phyloP scores from a whole-genome alignment of 441 rosid genomes.

The Pelargonium fulgidum region DNA sequence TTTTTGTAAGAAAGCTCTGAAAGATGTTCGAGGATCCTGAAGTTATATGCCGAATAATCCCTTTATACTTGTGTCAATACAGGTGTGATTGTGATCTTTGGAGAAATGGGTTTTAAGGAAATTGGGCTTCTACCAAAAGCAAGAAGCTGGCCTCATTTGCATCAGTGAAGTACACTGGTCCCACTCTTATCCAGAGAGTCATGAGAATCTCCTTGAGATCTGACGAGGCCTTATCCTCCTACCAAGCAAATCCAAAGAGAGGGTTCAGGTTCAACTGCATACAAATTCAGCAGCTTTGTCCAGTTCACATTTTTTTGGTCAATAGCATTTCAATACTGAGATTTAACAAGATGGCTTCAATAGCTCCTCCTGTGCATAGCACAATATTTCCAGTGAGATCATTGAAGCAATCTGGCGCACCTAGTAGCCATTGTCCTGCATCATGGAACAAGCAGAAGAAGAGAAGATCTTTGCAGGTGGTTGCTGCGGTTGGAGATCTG shows the following conservation, averaged over 20 bases:
- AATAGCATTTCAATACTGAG: no score
- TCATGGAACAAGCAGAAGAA: slow-evolving; percentile 17
- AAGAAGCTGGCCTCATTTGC: no score
- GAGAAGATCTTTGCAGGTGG: slow-evolving; percentile 18
- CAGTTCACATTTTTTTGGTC: neutral
- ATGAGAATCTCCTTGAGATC: neutral
- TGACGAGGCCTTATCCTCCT: neutral
- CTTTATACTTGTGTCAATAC: no score
- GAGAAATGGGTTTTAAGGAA: no score
- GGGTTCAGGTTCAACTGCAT: neutral
- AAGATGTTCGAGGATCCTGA: no score
- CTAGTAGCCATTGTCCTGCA: neutral
- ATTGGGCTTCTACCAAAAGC: no score
- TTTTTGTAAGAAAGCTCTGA: no score
- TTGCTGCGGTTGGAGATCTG: slow-evolving; percentile 50
- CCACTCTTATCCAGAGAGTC: neutral
- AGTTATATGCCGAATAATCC: no score
- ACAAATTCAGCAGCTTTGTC: neutral
- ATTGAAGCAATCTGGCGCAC: slow-evolving; percentile 18
- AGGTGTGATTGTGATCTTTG: no score
- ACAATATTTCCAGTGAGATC: slow-evolving; percentile 23
- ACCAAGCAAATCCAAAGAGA: neutral
- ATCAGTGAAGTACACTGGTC: neutral
- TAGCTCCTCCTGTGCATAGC: slow-evolving; percentile 31
- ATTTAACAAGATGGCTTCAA: slow-evolving; percentile 30